Evolutionary conservation across 805 yeast species (phyloP), one percentile per base, ranked within the genome.

Genomic region (Tetrapisispora pingtungensis): DNA sequence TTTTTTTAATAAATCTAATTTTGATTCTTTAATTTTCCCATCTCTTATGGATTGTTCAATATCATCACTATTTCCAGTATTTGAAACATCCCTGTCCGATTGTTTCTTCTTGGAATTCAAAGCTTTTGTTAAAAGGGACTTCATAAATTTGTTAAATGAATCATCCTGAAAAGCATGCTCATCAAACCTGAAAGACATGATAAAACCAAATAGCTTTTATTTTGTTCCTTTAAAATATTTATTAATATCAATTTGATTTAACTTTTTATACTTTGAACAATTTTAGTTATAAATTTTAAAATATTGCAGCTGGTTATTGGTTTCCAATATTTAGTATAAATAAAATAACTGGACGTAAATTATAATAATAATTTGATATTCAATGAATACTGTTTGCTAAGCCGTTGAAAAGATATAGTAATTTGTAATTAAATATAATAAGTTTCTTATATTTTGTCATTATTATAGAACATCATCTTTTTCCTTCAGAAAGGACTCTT

Each of bases 121-220:
- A 12, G 58, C 57, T 20, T 47, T 46, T 7, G 58, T 54, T 19
- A 59, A 43, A 36, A 56, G 52, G 13, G 49, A 54, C 32, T 53
- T 52, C 26, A 59, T 50, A 30, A 49, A 49, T 31, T 52, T 53
- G 40, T 59, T 58, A 28, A 59, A 55, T 17, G 60, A 52, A 38
- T 58, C 54, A 40, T 57, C 59, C 27, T 49, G 46, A 32, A 59
- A 59, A 7, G 54, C 49, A 18, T 45, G 48, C 8, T 49, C 48
- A 40, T 59, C 54, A 47, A 59, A 59, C 30, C 50, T 45, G 33
- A 59, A 56, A 1, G 64, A 59, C 64, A 59, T 59, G 19, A 10
- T 24, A 10, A 20, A n/a, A n/a, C n/a, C n/a, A n/a, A n/a, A n/a
- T n/a, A n/a, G n/a, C n/a, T n/a, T n/a, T n/a, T n/a, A n/a, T n/a